Percentiles rank a stretch among this genome's conserved stretches.
Evolutionary conservation across 805 yeast species (phyloP).

Genomic region (Monosporozyma servazzii): DNA sequence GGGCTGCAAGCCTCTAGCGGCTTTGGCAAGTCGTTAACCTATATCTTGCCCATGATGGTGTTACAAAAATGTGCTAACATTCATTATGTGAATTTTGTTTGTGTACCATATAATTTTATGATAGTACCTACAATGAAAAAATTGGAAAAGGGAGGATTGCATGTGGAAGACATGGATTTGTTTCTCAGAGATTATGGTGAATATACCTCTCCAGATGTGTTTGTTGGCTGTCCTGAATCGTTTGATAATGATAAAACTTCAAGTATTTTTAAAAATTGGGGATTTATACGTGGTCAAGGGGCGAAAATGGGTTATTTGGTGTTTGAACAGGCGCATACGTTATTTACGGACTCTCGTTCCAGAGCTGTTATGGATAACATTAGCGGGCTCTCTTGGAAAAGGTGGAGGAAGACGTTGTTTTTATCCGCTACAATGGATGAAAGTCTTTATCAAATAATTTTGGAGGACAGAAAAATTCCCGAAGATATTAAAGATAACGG

Average conservation of each 20-base stretch:
- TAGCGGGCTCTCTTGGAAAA: neutral
- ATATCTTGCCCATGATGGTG: neutral
- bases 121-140: neutral
- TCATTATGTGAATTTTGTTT: neutral
- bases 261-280: neutral
- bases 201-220: neutral
- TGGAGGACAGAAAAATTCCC: neutral
- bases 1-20: neutral
- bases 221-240: neutral
- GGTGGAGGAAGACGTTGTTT: neutral
- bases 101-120: neutral
- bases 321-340: neutral
- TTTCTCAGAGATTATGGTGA: neutral
- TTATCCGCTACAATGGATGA: neutral
- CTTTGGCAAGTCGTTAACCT: neutral
- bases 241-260: neutral
- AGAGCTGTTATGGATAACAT: neutral
- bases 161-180: neutral
- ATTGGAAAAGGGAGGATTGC: neutral
- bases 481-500: neutral
- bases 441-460: neutral
- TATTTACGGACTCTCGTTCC: neutral
- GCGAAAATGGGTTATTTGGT: neutral
- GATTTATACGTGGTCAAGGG: neutral
- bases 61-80: neutral